Evolutionary conservation across 306 rosid genomes (phyloP).

Genomic region (Pyrus communis): DNA sequence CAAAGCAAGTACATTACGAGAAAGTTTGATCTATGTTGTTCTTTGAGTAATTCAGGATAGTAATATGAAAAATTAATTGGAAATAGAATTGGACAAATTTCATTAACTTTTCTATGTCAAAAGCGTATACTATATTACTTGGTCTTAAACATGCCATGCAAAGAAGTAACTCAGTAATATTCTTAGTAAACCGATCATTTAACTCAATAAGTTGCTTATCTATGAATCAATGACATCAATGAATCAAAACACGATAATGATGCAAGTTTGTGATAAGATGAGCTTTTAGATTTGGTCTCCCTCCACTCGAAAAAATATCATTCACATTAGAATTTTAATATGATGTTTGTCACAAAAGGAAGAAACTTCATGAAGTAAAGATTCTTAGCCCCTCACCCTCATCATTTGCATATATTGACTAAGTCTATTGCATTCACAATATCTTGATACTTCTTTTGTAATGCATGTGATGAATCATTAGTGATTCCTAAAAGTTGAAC

Average conservation of each 20-base stretch:
- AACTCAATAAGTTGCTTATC: background rate
- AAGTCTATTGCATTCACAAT: background rate
- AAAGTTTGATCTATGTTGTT: no score
- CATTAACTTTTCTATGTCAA: no score
- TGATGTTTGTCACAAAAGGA: background rate
- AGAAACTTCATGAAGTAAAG: background rate
- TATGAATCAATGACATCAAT: background rate
- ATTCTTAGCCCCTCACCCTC: background rate
- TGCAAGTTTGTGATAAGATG: background rate
- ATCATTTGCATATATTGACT: background rate
- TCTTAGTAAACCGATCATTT: no score
- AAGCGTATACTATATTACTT: no score
- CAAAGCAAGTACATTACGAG: no score
- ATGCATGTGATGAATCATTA: constrained; percentile 2
- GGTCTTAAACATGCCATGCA: no score
- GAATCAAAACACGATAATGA: background rate
- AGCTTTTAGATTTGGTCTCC: background rate
- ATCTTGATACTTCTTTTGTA: background rate
- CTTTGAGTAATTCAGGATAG: no score
- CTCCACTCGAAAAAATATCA: background rate
- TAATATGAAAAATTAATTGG: no score
- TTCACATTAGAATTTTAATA: background rate
- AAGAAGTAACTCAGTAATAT: no score
- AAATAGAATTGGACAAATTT: no score
- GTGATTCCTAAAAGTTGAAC: background rate